These are phyloP conservation scores for Meripilus lineatus DNA, from an alignment of 1,284 basidiomycete genomes.

Conservation along the genomic window DNA sequence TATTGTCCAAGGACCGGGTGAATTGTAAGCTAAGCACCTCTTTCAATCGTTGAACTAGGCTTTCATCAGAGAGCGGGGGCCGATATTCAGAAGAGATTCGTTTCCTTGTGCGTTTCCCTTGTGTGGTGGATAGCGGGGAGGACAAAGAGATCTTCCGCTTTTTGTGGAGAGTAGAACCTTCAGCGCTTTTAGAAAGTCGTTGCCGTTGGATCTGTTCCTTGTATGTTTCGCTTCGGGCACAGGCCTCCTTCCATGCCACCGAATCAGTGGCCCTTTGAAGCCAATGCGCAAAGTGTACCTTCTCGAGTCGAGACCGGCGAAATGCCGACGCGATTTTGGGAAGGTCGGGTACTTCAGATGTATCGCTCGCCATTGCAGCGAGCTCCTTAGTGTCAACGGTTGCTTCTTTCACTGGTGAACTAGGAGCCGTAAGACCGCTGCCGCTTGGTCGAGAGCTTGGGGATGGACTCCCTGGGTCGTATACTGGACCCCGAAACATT, in stretches of 20 bases:
- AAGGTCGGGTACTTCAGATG: slow-evolving; percentile 14
- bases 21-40: slow-evolving; percentile 41
- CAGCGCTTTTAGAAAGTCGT: slow-evolving; percentile 29
- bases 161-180: slow-evolving; percentile 11
- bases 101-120: slow-evolving; percentile 39
- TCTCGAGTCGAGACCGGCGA: no score
- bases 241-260: slow-evolving; percentile 54
- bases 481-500: slow-evolving; percentile 9
- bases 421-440: no score
- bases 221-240: slow-evolving; percentile 53
- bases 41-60: slow-evolving; percentile 57
- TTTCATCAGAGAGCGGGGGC: slow-evolving; percentile 55
- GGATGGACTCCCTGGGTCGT: slow-evolving; percentile 9
- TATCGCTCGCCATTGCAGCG: slow-evolving; percentile 25
- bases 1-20: slow-evolving; percentile 2
- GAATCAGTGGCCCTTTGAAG: slow-evolving; percentile 36
- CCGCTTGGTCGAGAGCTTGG: neutral
- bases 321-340: slow-evolving; percentile 10
- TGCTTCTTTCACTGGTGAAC: slow-evolving; percentile 3
- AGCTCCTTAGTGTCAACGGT: slow-evolving; percentile 7
- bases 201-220: slow-evolving; percentile 42
- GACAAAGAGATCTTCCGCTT: no score
- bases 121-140: no score
- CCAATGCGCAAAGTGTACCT: slow-evolving; percentile 39
- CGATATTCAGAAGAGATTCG: slow-evolving; percentile 44